Percentiles rank a stretch among this genome's conserved stretches.
Evolutionary conservation across 176 grass and related monocot genomes (phyloP).

Genomic region (Zea luxurians): DNA sequence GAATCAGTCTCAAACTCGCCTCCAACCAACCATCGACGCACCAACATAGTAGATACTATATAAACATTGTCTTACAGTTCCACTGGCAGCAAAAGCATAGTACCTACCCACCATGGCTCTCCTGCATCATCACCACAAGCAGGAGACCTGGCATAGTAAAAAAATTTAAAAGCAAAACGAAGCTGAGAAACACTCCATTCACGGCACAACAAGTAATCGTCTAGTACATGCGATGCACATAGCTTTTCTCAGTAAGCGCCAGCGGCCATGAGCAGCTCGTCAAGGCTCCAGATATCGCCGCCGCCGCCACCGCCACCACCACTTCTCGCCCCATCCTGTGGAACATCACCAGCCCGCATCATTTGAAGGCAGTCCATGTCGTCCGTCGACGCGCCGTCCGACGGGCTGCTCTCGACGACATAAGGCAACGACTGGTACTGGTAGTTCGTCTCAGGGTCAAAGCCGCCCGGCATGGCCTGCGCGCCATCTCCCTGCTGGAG

Average conservation of each 20-base stretch:
- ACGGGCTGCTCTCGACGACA: conserved; percentile 47
- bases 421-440: conserved; percentile 37
- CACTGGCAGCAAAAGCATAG: conserved; percentile 25
- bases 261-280: conserved; percentile 56
- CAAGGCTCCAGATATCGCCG: conserved; percentile 59
- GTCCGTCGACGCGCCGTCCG: conserved; percentile 52
- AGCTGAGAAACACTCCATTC: background rate
- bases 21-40: conserved; percentile 38
- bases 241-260: conserved; percentile 48
- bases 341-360: conserved; percentile 26
- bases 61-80: conserved; percentile 39
- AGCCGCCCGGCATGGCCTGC: conserved; percentile 46
- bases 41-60: conserved; percentile 27
- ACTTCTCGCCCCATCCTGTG: conserved; percentile 30
- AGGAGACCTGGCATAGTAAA: conserved; percentile 31
- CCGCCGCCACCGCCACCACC: no score
- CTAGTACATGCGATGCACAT: no score
- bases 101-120: no score
- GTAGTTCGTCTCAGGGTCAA: conserved; percentile 58
- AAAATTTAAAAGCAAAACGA: background rate
- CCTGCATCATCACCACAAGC: conserved; percentile 34
- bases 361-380: conserved; percentile 52
- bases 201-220: background rate
- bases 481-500: no score
- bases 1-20: conserved; percentile 30